Evolutionary conservation across 768 basidiomycete species (phyloP), one percentile per base, ranked within the genome.

Genomic region (Russula foetens): DNA sequence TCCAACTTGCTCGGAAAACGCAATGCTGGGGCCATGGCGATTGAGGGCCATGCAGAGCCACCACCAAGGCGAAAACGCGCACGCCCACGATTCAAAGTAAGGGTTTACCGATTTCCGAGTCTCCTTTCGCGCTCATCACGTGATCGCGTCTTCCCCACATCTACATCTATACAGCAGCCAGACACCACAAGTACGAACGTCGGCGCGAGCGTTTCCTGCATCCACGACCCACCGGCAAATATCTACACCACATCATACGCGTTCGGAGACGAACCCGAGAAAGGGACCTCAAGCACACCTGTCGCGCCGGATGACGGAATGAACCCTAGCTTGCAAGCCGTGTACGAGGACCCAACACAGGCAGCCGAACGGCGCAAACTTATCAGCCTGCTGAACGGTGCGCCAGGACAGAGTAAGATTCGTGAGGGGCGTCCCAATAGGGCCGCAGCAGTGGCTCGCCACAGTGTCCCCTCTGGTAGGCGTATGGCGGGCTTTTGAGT

Each of bases 1-100:
- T 81, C 83, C 6, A 80, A 81, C 23, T 70, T 90, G 57, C 74
- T 91, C 17, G 88, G 88, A 9, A 91, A 92, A 69, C 78, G 88
- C 9, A 75, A 24, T 41, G 55, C 53, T 26, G 60, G 77, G 11
- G 72, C 77, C 0, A 72, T 74, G 3, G 70, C 69, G 46, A 66
- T 66, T 7, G 68, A 45, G 33, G 57, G 59, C 12, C 45, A 56
- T 21, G 43, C 45, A 17, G 67, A 62, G 14, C 63, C 62, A 2
- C 63, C 58, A 49, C 69, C 67, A 52, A 51, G 54, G 15, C 73
- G 73, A 1, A 77, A 76, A 54, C 70, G 77, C 35, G 67, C 73
- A 12, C 68, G 77, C 14, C 78, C 76, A 1, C 71, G 71, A 6
- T 71, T 71, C 12, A 77, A 70, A 67, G 78, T 78, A 60, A 33